Evolutionary conservation across 805 yeast genomes (phyloP).

Genomic region (Yamadazyma akitaensis): DNA sequence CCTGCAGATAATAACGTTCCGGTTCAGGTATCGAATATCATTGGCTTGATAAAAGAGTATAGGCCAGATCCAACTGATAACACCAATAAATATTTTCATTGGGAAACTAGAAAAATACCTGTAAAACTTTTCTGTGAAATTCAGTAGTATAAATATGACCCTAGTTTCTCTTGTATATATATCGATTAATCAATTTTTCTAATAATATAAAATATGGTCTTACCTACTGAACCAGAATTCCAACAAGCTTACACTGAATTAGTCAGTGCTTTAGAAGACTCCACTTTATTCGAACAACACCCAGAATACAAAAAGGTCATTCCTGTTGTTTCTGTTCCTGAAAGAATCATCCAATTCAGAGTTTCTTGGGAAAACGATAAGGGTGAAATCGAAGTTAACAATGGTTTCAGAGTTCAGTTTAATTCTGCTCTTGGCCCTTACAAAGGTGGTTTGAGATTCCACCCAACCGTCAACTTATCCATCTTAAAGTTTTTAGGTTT

Average conservation of each 20-base stretch:
- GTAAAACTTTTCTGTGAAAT: not conserved
- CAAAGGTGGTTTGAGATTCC: slow-evolving; percentile 98
- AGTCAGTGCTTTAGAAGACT: slow-evolving; percentile 81
- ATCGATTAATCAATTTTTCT: not conserved
- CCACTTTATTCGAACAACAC: slow-evolving; percentile 81
- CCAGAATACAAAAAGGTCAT: slow-evolving; percentile 89
- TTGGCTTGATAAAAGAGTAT: slow-evolving; percentile 6
- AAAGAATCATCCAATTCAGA: slow-evolving; percentile 94
- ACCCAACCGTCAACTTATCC: slow-evolving; percentile 93
- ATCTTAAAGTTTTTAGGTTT: slow-evolving; percentile 95
- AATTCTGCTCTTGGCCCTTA: slow-evolving; percentile 98
- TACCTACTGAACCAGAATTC: slow-evolving; percentile 95
- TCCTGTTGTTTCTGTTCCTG: slow-evolving; percentile 91
- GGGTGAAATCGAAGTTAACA: slow-evolving; percentile 88
- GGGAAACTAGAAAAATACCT: not conserved
- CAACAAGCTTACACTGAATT: slow-evolving; percentile 98
- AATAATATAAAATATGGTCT: slow-evolving; percentile 49
- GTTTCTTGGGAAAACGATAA: slow-evolving; percentile 97
- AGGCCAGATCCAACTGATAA: slow-evolving; percentile 2
- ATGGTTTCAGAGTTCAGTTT: slow-evolving; percentile 98
- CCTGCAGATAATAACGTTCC: slow-evolving; percentile 4
- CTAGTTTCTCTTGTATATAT: not conserved
- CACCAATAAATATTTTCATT: slow-evolving; percentile 1
- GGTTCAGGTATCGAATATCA: slow-evolving; percentile 10
- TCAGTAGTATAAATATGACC: not conserved